Conservation (phyloP, 2,329 filamentous ascomycete species). For the Alternaria sp. region DNA sequence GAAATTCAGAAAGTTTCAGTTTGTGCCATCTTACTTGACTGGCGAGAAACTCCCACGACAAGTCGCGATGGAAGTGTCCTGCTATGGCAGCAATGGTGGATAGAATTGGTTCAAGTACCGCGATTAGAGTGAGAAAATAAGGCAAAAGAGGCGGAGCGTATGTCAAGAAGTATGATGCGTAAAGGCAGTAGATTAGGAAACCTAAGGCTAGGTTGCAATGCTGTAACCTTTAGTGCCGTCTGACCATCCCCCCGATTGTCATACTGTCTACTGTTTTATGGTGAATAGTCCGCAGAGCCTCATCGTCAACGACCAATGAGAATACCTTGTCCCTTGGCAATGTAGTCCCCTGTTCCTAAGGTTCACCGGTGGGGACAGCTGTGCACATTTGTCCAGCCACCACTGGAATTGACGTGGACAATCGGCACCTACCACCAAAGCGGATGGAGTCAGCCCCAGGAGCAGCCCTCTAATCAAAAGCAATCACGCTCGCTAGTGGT, state of each 20-base stretch:
- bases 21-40: constrained; percentile 5
- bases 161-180: constrained; percentile 14
- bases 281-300: constrained; percentile 44
- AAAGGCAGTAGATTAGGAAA: constrained; percentile 36
- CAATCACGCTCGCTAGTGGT: constrained; percentile 27
- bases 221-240: constrained; percentile 33
- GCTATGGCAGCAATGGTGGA: constrained; percentile 5
- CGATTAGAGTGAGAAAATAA: constrained; percentile 19
- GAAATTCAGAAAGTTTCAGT: background rate
- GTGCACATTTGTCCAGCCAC: constrained; percentile 40
- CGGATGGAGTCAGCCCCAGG: constrained; percentile 33
- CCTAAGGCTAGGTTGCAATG: constrained; percentile 38
- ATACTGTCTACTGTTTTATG: constrained; percentile 43
- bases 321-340: constrained; percentile 13
- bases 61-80: background rate
- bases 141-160: constrained; percentile 41
- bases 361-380: constrained; percentile 43
- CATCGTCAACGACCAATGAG: constrained; percentile 32
- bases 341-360: constrained; percentile 12
- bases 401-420: constrained; percentile 36
- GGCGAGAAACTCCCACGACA: background rate
- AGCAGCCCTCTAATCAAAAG: constrained; percentile 36
- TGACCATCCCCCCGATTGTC: constrained; percentile 27
- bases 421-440: constrained; percentile 30
- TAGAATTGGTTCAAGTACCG: constrained; percentile 18